A percentile compares a stretch with the other conserved stretches of the same genome.
phyloP scores from a whole-genome alignment of 192 early-diverging fungal species.

The Paraglomus occultum region DNA sequence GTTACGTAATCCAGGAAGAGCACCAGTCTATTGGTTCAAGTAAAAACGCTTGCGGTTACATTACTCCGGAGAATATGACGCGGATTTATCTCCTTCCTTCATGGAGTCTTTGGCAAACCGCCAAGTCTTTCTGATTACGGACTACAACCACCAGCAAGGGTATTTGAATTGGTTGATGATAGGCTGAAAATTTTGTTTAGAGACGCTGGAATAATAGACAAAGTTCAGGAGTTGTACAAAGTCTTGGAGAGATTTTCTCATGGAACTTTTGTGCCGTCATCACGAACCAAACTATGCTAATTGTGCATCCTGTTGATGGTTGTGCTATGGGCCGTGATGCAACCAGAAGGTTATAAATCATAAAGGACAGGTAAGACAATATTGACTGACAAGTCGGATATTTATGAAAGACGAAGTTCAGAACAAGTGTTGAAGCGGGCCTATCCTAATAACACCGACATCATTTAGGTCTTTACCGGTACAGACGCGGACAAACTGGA shows the following conservation, averaged over 20 bases:
- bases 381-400: too few species aligned
- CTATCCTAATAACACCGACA: too few species aligned
- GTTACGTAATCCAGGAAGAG: constrained; percentile 41
- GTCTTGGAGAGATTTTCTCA: constrained; percentile 32
- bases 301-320: constrained; percentile 45
- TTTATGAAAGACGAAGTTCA: too few species aligned
- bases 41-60: constrained; percentile 28
- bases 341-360: constrained; percentile 42
- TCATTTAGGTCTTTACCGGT: constrained; percentile 32
- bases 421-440: too few species aligned
- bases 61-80: constrained; percentile 33
- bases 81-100: constrained; percentile 34
- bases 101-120: constrained; percentile 41
- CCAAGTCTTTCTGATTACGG: constrained; percentile 47
- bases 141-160: constrained; percentile 40
- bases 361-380: constrained; percentile 35
- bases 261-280: constrained; percentile 40
- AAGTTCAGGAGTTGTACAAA: constrained; percentile 33
- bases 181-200: constrained; percentile 34
- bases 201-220: constrained; percentile 30
- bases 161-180: constrained; percentile 34
- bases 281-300: constrained; percentile 37
- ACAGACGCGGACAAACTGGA: constrained; percentile 28
- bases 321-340: constrained; percentile 37
- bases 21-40: constrained; percentile 22